Percentiles rank a stretch among this genome's conserved stretches.
Evolutionary conservation across 2,329 filamentous ascomycete genomes (phyloP).

Genomic region (Trichophyton mentagrophytes): DNA sequence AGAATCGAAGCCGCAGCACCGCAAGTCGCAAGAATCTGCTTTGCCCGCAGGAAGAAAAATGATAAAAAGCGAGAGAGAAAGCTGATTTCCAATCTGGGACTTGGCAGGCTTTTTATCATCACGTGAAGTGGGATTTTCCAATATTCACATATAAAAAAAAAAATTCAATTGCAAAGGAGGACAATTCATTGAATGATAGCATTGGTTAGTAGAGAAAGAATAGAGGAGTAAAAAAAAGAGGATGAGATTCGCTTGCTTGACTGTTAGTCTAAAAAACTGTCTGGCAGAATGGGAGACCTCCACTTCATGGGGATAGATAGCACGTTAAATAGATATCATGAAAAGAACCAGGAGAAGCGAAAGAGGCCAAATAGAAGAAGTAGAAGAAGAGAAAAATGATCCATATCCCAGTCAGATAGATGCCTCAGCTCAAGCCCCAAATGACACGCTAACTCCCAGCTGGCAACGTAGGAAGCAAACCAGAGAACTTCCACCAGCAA

Average conservation of each 20-base stretch:
- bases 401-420: neutral
- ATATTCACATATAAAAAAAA: neutral
- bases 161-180: neutral
- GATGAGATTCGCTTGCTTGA: neutral
- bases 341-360: neutral
- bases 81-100: neutral
- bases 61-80: neutral
- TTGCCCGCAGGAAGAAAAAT: neutral
- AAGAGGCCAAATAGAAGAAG: neutral
- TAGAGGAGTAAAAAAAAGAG: neutral
- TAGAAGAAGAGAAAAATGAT: neutral
- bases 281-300: neutral
- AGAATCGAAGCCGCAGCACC: no score
- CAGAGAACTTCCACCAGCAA: neutral
- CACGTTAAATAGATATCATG: neutral
- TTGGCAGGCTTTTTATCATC: slow-evolving; percentile 3
- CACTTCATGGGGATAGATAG: neutral
- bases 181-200: neutral
- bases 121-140: slow-evolving; percentile 2
- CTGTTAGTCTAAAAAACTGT: neutral
- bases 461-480: neutral
- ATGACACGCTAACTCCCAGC: neutral
- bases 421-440: neutral
- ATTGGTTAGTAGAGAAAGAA: neutral
- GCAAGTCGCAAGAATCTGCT: neutral